phyloP scores from a whole-genome alignment of 2,329 filamentous ascomycete genomes.

The Apiospora koreana region DNA sequence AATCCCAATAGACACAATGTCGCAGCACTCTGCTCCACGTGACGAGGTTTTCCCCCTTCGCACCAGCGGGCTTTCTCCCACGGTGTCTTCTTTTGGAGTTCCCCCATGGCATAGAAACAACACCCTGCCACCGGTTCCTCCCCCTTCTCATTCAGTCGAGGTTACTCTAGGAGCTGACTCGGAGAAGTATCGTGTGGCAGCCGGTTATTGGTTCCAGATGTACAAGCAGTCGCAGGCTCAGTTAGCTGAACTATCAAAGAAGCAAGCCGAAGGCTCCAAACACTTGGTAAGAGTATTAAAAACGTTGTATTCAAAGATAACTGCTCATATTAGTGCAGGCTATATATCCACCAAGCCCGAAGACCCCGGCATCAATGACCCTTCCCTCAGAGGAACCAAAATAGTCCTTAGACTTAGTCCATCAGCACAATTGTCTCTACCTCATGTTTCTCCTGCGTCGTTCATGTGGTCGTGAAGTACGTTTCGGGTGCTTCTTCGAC shows the following conservation, averaged over 20 bases:
- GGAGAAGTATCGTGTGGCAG: neutral
- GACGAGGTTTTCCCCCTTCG: neutral
- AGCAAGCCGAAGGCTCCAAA: neutral
- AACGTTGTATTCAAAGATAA: neutral
- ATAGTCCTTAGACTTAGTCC: neutral
- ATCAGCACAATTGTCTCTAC: neutral
- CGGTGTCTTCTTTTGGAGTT: neutral
- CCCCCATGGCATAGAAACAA: neutral
- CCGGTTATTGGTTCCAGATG: neutral
- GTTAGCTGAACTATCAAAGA: neutral
- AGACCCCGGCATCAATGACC: neutral
- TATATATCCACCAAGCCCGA: neutral
- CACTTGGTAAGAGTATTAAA: neutral
- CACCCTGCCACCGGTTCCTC: neutral
- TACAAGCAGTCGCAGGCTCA: neutral
- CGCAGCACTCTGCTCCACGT: neutral
- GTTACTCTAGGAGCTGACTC: neutral
- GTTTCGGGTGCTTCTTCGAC: neutral
- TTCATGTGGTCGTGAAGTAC: neutral
- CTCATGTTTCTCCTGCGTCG: neutral
- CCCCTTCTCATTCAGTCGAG: neutral
- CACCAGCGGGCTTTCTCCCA: neutral
- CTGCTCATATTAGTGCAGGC: neutral
- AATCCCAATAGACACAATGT: neutral
- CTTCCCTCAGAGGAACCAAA: neutral